Conservation (phyloP, 169 alveolate genomes). For the Plasmodium fragile region DNA sequence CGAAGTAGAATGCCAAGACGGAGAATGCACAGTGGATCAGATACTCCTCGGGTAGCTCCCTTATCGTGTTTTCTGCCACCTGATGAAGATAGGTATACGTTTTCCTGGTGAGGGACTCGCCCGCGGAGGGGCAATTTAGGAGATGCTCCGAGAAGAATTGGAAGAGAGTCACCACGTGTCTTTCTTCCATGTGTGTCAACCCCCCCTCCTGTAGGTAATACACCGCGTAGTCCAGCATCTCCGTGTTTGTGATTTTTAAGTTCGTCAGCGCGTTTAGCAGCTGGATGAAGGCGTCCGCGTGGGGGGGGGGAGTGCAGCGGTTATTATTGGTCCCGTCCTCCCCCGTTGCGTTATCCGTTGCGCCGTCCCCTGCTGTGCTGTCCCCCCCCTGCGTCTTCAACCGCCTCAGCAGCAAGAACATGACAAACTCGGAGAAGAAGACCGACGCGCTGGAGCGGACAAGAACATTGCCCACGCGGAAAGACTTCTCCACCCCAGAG, state of each 20-base stretch:
- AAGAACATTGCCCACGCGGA: not conserved
- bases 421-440: slow-evolving; percentile 11
- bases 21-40: slow-evolving; percentile 45
- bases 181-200: not conserved
- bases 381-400: not conserved
- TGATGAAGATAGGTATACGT: not conserved
- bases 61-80: not conserved
- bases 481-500: not conserved
- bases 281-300: slow-evolving; percentile 19
- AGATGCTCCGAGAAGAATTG: slow-evolving; percentile 60
- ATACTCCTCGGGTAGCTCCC: slow-evolving; percentile 12
- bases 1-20: slow-evolving; percentile 17
- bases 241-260: slow-evolving; percentile 34
- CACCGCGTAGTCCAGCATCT: slow-evolving; percentile 15
- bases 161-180: slow-evolving; percentile 27
- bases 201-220: slow-evolving; percentile 2
- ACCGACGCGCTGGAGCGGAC: not conserved
- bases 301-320: not conserved
- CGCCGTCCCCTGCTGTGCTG: not conserved
- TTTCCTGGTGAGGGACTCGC: not conserved
- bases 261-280: slow-evolving; percentile 32
- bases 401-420: slow-evolving; percentile 3
- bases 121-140: not conserved
- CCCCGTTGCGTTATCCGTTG: too few relatives aligned
- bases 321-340: not conserved